Evolutionary conservation across 495 filamentous ascomycete genomes (phyloP), one percentile per base, ranked within the genome.

Genomic region (Pseudotulostoma volvatum): DNA sequence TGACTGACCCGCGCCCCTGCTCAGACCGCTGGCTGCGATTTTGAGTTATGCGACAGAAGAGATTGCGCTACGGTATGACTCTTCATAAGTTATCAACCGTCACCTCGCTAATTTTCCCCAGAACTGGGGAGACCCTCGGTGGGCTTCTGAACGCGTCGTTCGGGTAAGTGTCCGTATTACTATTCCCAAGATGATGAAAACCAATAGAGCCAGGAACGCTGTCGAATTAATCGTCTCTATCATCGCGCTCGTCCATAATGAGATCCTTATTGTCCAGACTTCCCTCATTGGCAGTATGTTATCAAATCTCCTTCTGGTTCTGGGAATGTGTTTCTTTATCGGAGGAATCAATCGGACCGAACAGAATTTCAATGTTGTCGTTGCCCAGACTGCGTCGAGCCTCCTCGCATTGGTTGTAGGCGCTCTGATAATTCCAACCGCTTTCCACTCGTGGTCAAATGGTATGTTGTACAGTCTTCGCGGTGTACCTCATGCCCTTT

Each of bases 241-340:
- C 46, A 77, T 93, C 35, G 85, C 85, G 0, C 61, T 95, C 30
- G 57, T 67, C 15, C 61, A 87, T 37, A 52, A 67, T 25, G 67
- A 96, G 57, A 71, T 92, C 18, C 64, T 80, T 31, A 92, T 96
- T 47, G 88, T 94, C 2, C 81, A 94, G 56, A 93, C 87, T 1
- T 95, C 87, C 2, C 61, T 95, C 9, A 82, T 94, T 42, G 87
- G 87, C 18, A 81, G 75, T 53, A 93, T 94, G 54, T 61, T 95
- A 13, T 93, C 86, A 13, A 95, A 95, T 53, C 57, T 95, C 36
- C 77, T 95, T 3, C 69, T 95, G 14, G 88, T 95, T 25, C 64
- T 94, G 62, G 87, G 87, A 13, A 87, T 90, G 79, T 86, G 77
- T 52, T 95, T 95, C 67, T 84, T 92, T 60, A 80, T 80, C 36